phyloP scores from a whole-genome alignment of 768 basidiomycete genomes.

The Lactarius sanguifluus region DNA sequence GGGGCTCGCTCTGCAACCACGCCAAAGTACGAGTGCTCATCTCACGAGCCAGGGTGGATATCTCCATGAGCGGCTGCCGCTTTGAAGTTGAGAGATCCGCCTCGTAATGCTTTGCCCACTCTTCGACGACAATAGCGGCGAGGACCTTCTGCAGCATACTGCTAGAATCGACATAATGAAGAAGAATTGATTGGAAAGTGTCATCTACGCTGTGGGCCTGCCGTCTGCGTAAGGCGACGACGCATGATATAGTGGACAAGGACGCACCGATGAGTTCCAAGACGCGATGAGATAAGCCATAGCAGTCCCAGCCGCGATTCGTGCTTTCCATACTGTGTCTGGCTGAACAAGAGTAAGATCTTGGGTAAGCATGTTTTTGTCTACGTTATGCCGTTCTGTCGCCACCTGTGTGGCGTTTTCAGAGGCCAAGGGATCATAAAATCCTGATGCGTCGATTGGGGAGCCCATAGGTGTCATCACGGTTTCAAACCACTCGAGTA shows the following conservation, averaged over 20 bases:
- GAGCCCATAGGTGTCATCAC: slow-evolving; percentile 89
- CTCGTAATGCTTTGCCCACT: slow-evolving; percentile 77
- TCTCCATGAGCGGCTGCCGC: slow-evolving; percentile 48
- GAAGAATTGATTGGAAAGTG: slow-evolving; percentile 72
- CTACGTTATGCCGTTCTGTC: slow-evolving; percentile 83
- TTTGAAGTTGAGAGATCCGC: slow-evolving; percentile 33
- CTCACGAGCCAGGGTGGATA: slow-evolving; percentile 59
- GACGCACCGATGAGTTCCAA: slow-evolving; percentile 64
- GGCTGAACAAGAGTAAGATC: slow-evolving; percentile 79
- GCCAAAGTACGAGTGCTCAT: slow-evolving; percentile 66
- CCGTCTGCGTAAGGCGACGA: slow-evolving; percentile 7
- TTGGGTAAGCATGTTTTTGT: slow-evolving; percentile 92
- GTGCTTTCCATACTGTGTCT: slow-evolving; percentile 76
- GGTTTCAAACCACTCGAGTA: slow-evolving; percentile 82
- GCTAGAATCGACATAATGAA: slow-evolving; percentile 79
- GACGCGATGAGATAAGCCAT: slow-evolving; percentile 65
- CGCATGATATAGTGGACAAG: slow-evolving; percentile 8
- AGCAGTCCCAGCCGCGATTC: slow-evolving; percentile 75
- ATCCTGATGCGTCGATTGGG: slow-evolving; percentile 65
- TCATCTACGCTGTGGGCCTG: slow-evolving; percentile 50
- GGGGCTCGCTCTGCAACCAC: slow-evolving; percentile 74
- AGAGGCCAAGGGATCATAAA: slow-evolving; percentile 61
- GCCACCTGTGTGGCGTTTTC: slow-evolving; percentile 47
- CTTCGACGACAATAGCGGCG: slow-evolving; percentile 81
- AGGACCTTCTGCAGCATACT: slow-evolving; percentile 92